Base-by-base conservation (phyloP, 2,329 filamentous ascomycete species). In the Phyllachora maydis region DNA sequence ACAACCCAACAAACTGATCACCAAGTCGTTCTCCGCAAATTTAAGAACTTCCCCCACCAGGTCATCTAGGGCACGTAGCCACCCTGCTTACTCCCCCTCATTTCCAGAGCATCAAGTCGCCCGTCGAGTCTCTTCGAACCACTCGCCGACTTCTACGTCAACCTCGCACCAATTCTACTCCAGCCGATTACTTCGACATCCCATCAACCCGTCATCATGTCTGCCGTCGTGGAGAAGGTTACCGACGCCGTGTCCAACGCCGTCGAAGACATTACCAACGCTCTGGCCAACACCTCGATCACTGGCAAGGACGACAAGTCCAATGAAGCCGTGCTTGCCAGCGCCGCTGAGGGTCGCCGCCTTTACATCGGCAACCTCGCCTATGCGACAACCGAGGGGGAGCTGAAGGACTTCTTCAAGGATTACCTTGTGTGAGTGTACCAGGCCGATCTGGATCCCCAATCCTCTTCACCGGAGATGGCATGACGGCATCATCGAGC, bases 281-380 rank as follows among this genome's bases (percentile, higher is more conserved):
- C 63, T 65, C 58, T 67, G 66, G 71, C 62, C 63, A 73, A 76
- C 59, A 68, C 70, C 47, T 65, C 65, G 54, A 65, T 77, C 55
- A 59, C 66, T 45, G 50, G 49, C 43, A 58, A 59, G 51, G 39
- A 61, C 37, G 57, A 60, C 45, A 62, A 60, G 63, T 44, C 76
- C 57, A 75, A 79, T 50, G 82, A 92, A 54, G 82, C 83, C 53
- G 82, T 88, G 49, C 74, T 88, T 54, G 81, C 82, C 59, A 92
- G 82, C 62, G 88, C 88, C 55, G 83, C 85, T 56, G 88, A 98
- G 67, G 85, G 88, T 55, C 81, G 88, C 65, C 81, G 88, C 63
- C 76, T 98, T 46, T 98, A 98, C 65, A 95, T 98, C 65, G 88
- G 88, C 66, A 98, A 98, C 68, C 78, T 98, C 71, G 88, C 88